Conservation (phyloP, 2,329 filamentous ascomycete genomes). For the Aspergillus ochraceoroseus region DNA sequence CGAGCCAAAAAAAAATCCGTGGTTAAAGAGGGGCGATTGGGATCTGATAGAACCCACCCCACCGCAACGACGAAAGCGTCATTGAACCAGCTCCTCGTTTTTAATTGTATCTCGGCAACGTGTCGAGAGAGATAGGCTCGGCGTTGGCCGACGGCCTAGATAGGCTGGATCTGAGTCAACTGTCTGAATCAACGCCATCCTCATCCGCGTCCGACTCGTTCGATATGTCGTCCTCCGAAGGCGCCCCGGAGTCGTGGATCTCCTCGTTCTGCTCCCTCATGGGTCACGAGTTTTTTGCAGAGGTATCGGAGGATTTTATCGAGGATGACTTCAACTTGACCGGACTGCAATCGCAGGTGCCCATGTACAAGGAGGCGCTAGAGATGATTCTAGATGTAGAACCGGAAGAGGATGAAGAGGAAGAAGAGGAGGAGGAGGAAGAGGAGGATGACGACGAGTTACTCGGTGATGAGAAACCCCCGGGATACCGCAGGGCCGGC, state of each 20-base stretch:
- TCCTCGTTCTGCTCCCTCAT: constrained; percentile 92
- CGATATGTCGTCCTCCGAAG: constrained; percentile 45
- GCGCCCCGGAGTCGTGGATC: constrained; percentile 85
- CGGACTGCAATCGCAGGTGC: constrained; percentile 87
- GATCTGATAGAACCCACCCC: too few relatives aligned
- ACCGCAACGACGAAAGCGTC: too few relatives aligned
- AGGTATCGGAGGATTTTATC: constrained; percentile 98
- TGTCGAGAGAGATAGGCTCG: constrained; percentile 45
- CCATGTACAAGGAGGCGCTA: constrained; percentile 97
- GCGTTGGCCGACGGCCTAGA: constrained; percentile 47
- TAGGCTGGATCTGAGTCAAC: constrained; percentile 46
- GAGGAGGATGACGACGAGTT: constrained; percentile 65
- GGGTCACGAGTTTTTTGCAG: constrained; percentile 97
- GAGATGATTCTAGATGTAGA: constrained; percentile 99
- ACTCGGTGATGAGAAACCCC: constrained; percentile 52
- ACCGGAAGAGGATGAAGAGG: constrained; percentile 74
- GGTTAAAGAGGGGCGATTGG: too few relatives aligned
- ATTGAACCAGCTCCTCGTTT: not conserved
- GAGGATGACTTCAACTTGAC: constrained; percentile 99
- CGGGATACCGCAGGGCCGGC: constrained; percentile 47
- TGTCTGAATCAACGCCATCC: constrained; percentile 42
- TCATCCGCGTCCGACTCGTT: constrained; percentile 38
- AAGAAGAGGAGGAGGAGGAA: constrained; percentile 61
- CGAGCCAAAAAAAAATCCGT: too few relatives aligned
- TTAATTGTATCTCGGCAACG: constrained; percentile 36